Evolutionary conservation across 257 asterid genomes (phyloP).

Genomic region (Solanum corneliomulleri): DNA sequence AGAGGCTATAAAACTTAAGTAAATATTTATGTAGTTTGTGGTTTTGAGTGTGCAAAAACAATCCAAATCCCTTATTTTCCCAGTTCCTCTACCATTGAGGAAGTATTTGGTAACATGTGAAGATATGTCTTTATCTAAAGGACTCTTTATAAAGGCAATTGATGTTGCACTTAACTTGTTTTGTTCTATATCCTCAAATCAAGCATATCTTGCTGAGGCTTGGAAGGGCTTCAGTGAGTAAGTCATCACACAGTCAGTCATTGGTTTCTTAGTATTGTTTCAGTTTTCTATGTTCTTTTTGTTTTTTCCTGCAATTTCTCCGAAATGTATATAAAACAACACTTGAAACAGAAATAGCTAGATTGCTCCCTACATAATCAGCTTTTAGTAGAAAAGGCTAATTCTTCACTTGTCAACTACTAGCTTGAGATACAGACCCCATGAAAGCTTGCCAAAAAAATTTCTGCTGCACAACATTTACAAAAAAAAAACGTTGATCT

Average conservation of each 20-base stretch:
- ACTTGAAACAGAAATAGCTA: background rate
- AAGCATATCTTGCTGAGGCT: background rate
- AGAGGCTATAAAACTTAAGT: background rate
- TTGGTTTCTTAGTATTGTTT: background rate
- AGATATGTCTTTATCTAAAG: background rate
- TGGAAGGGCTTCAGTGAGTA: background rate
- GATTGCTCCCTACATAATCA: background rate
- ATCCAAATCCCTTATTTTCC: background rate
- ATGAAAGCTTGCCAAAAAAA: background rate
- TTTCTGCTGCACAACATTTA: background rate
- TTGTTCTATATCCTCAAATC: background rate
- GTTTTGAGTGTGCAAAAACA: background rate
- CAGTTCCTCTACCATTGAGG: background rate
- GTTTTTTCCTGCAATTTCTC: background rate
- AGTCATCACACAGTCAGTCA: background rate
- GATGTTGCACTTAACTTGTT: background rate
- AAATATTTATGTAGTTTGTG: background rate
- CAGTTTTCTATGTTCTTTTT: background rate
- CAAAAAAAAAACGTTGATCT: background rate
- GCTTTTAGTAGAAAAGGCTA: background rate
- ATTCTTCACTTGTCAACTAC: background rate
- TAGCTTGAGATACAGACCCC: background rate
- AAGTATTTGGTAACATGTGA: background rate
- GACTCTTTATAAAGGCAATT: background rate
- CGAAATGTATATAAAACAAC: background rate